phyloP scores from a whole-genome alignment of 352 stramenopile genomes.

The Phytopythium sindhum region DNA sequence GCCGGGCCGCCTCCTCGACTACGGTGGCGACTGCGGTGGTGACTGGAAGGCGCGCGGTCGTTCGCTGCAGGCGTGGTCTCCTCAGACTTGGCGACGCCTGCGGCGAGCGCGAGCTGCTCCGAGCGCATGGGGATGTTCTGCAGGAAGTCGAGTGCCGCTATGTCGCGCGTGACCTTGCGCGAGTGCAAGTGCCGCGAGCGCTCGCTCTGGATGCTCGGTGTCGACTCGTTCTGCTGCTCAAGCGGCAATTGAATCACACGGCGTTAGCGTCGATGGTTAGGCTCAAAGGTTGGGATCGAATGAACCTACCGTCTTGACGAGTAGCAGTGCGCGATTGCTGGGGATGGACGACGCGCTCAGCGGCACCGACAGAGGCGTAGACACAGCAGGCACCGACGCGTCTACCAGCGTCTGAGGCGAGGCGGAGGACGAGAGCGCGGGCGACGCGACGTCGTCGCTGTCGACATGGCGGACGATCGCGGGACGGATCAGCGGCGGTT shows the following conservation, averaged over 20 bases:
- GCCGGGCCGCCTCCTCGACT: background rate
- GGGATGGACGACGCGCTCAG: background rate
- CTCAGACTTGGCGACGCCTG: background rate
- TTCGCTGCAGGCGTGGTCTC: background rate
- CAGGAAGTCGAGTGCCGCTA: constrained; percentile 85
- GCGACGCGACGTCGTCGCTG: background rate
- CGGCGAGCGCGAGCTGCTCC: constrained; percentile 25
- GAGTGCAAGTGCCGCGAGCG: constrained; percentile 49
- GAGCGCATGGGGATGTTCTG: constrained; percentile 85
- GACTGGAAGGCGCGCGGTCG: background rate
- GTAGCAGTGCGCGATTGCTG: constrained; percentile 11
- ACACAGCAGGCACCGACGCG: too few relatives aligned
- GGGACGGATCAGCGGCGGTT: background rate
- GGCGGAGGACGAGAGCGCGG: background rate
- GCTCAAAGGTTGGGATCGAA: too few relatives aligned
- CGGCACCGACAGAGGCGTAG: background rate
- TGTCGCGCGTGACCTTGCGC: constrained; percentile 82
- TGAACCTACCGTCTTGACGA: constrained; percentile 38
- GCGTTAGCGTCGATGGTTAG: background rate
- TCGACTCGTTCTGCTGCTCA: constrained; percentile 29
- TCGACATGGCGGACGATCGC: constrained; percentile 3
- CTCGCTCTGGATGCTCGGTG: constrained; percentile 48
- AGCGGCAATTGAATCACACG: too few relatives aligned
- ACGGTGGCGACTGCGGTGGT: background rate
- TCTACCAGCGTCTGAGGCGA: background rate